Conservation (phyloP, 306 rosid genomes). For the Vigna nakashimae region DNA sequence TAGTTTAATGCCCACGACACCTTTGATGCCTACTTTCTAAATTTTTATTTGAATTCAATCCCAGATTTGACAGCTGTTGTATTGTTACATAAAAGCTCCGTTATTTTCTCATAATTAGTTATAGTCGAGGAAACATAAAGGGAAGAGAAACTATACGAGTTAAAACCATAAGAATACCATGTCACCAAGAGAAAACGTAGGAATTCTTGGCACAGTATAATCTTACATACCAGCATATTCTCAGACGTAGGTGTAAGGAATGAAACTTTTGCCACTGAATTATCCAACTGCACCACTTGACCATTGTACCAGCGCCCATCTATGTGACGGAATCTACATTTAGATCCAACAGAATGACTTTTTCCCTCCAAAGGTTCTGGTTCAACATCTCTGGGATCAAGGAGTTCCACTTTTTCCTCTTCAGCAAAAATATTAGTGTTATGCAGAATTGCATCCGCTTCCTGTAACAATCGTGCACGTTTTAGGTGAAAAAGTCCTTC, state of each 20-base stretch:
- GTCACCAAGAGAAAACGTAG: slow-evolving; percentile 22
- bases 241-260: slow-evolving; percentile 92
- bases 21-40: background rate
- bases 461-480: slow-evolving; percentile 75
- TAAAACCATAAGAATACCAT: slow-evolving; percentile 3
- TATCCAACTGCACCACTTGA: slow-evolving; percentile 64
- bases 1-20: background rate
- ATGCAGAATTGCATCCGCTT: slow-evolving; percentile 68
- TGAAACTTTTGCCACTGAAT: slow-evolving; percentile 70
- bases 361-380: slow-evolving; percentile 64
- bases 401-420: slow-evolving; percentile 62
- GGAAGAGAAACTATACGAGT: background rate
- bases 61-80: slow-evolving; percentile 7
- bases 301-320: slow-evolving; percentile 97
- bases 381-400: slow-evolving; percentile 62
- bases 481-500: slow-evolving; percentile 89
- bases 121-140: background rate
- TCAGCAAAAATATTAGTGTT: slow-evolving; percentile 49
- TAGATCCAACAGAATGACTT: slow-evolving; percentile 75
- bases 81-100: slow-evolving; percentile 21
- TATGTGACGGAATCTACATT: slow-evolving; percentile 82
- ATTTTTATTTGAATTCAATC: slow-evolving; percentile 1
- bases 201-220: slow-evolving; percentile 25
- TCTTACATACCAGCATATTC: slow-evolving; percentile 77
- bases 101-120: slow-evolving; percentile 31